Percentiles rank a stretch among this genome's conserved stretches.
Evolutionary conservation across 106 monocot genomes (phyloP).

Genomic region (Apostasia shenzhenica): DNA sequence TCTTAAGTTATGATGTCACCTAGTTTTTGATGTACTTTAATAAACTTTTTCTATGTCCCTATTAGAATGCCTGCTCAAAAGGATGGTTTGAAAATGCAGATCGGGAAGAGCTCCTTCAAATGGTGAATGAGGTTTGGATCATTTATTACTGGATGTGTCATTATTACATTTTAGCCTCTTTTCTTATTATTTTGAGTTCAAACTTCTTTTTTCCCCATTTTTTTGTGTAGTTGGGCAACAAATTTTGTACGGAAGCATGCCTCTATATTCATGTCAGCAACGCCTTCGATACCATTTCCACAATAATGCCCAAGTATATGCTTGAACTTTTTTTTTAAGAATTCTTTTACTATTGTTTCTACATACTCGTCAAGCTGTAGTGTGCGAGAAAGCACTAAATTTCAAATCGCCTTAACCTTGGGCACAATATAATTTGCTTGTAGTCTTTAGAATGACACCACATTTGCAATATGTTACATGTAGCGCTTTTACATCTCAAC

Average conservation of each 20-base stretch:
- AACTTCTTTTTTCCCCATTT: constrained; percentile 8
- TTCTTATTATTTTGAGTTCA: background rate
- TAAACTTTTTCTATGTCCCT: background rate
- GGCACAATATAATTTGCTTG: no score
- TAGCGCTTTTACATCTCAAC: no score
- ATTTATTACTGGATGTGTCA: background rate
- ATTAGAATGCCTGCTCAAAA: constrained; percentile 17
- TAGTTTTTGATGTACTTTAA: no score
- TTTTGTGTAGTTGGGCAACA: constrained; percentile 26
- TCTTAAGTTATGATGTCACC: no score
- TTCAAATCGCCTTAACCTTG: no score
- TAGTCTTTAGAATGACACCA: no score
- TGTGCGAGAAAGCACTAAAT: no score
- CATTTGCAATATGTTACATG: no score
- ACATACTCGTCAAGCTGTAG: no score
- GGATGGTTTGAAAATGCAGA: constrained; percentile 16
- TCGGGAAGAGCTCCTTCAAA: constrained; percentile 13
- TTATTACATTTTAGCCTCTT: background rate
- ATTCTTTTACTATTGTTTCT: background rate
- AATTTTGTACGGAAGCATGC: constrained; percentile 31
- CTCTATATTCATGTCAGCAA: constrained; percentile 5
- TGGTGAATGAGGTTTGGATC: constrained; percentile 18
- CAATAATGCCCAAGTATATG: constrained; percentile 47
- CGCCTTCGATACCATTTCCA: constrained; percentile 27
- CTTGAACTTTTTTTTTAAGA: background rate